These are phyloP conservation scores for Ascochyta koolunga DNA, from an alignment of 2,329 filamentous ascomycete species.

Conservation along the genomic window DNA sequence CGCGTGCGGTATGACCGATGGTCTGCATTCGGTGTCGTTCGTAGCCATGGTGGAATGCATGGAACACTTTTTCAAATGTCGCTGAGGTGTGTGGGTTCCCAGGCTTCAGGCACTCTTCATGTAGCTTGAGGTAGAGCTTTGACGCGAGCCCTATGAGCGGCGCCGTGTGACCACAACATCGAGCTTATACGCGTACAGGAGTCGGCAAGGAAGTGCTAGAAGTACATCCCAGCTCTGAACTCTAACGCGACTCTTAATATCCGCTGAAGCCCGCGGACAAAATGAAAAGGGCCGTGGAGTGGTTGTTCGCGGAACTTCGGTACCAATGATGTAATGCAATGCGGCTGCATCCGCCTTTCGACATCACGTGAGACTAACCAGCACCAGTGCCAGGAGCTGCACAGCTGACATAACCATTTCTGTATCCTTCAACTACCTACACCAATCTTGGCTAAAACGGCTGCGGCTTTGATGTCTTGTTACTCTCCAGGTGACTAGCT, in stretches of 20 bases:
- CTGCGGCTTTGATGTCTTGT: background rate
- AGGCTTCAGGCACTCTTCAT: conserved; percentile 4
- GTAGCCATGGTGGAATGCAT: conserved; percentile 12
- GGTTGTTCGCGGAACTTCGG: conserved; percentile 9
- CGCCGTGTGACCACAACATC: conserved; percentile 14
- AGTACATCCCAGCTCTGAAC: background rate
- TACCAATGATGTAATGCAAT: conserved; percentile 12
- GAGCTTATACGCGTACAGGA: background rate
- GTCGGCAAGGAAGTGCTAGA: background rate
- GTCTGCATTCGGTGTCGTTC: conserved; percentile 5
- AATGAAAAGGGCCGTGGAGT: conserved; percentile 5
- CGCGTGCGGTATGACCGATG: conserved; percentile 34
- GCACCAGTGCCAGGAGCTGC: conserved; percentile 1
- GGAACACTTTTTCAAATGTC: background rate
- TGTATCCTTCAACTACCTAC: background rate
- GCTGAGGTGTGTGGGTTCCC: background rate
- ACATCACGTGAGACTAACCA: conserved; percentile 12
- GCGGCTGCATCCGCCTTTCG: background rate
- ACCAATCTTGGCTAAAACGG: background rate
- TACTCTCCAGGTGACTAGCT: background rate
- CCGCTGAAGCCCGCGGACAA: conserved; percentile 16
- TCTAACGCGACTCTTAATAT: conserved; percentile 13
- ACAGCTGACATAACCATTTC: background rate
- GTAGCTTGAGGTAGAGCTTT: conserved; percentile 17
- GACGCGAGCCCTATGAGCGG: conserved; percentile 20